Evolutionary conservation across 1,139 yeast species (phyloP), one percentile per base, ranked within the genome.

Genomic region (Protomyces gravidus): DNA sequence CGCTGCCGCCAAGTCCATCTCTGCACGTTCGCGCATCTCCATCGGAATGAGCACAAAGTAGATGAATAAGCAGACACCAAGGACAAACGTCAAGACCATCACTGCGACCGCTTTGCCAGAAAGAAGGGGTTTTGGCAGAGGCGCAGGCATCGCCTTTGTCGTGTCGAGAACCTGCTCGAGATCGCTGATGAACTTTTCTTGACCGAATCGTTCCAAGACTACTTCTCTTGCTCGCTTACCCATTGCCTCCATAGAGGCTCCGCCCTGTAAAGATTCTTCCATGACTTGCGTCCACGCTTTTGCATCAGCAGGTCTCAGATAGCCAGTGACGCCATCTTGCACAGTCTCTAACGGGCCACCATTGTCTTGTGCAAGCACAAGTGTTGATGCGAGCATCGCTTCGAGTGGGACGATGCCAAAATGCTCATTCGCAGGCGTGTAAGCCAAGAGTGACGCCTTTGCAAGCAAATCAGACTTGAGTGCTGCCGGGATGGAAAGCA

Each of bases 341-440:
- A 92, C 78, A 0, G 96, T 86, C 69, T 92, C 99, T 30, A 85
- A 72, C 0, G 98, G 98, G 0, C 99, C 99, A 15, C 98, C 99
- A 50, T 83, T 83, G 68, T 87, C 82, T 1, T 86, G 84, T 0
- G 96, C 97, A 60, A 94, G 74, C 0, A 89, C 96, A 0, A 96
- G 90, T 0, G 86, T 85, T 28, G 86, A 84, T 63, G 81, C 78
- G 50, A 85, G 78, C 97, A 92, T 90, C 19, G 96, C 89, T 69
- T 92, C 98, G 13, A 92, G 78, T 0, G 99, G 99, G 2, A 94
- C 99, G 64, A 92, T 94, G 13, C 99, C 99, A 70, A 92, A 92
- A 73, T 92, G 99, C 71, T 94, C 98, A 68, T 81, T 80, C 0
- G 86, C 79, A 1, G 99, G 98, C 0, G 99, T 94, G 70, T 92